A percentile compares a stretch with the other conserved stretches of the same genome.
phyloP scores from a whole-genome alignment of 805 yeast genomes.

The Lachancea nothofagi region DNA sequence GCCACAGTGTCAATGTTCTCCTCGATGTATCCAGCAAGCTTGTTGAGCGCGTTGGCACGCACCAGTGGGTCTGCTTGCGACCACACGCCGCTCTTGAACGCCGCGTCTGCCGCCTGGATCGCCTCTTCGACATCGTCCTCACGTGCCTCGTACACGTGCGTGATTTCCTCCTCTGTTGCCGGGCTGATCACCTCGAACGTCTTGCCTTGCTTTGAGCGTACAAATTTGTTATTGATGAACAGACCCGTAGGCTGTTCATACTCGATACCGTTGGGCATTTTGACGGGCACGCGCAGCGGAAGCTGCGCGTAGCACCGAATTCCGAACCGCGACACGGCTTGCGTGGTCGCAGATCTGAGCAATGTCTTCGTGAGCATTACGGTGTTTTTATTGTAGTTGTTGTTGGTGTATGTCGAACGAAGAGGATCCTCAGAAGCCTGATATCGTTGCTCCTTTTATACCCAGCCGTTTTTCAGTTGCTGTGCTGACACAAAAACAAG shows the following conservation, averaged over 20 bases:
- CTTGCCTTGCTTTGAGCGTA: conserved; percentile 51
- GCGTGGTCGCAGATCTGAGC: conserved; percentile 1
- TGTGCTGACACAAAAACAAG: no score
- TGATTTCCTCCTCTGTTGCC: conserved; percentile 65
- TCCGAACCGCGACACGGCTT: conserved; percentile 4
- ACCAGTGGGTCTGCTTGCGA: conserved; percentile 59
- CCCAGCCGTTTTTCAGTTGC: no score
- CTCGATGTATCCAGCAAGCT: conserved; percentile 75
- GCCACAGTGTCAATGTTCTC: conserved; percentile 66
- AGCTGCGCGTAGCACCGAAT: conserved; percentile 33
- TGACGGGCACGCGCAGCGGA: conserved; percentile 44
- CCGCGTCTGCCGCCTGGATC: conserved; percentile 76
- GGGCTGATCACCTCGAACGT: conserved; percentile 63
- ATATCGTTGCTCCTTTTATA: no score
- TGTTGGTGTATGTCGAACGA: no score
- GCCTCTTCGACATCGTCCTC: conserved; percentile 79
- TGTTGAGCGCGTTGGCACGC: conserved; percentile 58
- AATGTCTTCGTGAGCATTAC: conserved; percentile 3
- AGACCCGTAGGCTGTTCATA: conserved; percentile 80
- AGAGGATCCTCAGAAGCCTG: no score
- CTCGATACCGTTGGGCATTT: conserved; percentile 66
- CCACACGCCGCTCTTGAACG: conserved; percentile 78
- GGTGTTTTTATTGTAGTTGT: no score
- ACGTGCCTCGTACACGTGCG: conserved; percentile 67
- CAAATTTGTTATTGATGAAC: conserved; percentile 76